Evolutionary conservation across 1,284 basidiomycete species (phyloP).

Genomic region (Sphagnurus paluster): DNA sequence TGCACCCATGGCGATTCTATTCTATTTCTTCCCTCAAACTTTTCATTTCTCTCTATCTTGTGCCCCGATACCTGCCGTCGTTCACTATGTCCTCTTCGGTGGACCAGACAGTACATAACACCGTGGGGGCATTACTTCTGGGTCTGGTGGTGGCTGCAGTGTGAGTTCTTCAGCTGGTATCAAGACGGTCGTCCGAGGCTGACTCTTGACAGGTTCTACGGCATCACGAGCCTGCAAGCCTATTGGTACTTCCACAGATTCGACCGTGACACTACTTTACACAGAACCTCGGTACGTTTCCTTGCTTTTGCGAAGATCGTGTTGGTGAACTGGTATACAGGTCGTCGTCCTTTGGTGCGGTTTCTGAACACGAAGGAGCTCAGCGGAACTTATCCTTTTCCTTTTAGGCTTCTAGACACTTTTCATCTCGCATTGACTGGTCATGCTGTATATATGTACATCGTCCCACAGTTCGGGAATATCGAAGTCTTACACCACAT

Average conservation of each 20-base stretch:
- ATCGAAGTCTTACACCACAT: conserved; percentile 23
- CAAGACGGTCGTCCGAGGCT: neutral
- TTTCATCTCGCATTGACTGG: conserved; percentile 37
- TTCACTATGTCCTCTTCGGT: conserved; percentile 12
- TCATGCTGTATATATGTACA: conserved; percentile 40
- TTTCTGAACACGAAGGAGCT: no score
- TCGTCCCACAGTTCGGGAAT: conserved; percentile 36
- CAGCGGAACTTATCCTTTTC: conserved; percentile 1
- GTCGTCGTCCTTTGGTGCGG: conserved; percentile 38
- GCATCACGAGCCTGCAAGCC: conserved; percentile 38
- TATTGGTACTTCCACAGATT: conserved; percentile 44
- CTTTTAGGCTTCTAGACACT: conserved; percentile 35
- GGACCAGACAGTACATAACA: conserved; percentile 27
- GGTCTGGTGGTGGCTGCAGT: conserved; percentile 26
- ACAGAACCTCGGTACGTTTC: conserved; percentile 35
- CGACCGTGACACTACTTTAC: conserved; percentile 33
- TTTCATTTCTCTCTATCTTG: neutral
- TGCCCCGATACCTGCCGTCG: neutral
- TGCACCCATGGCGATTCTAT: neutral
- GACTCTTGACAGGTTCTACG: conserved; percentile 32
- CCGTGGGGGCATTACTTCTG: conserved; percentile 30
- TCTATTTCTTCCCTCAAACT: neutral
- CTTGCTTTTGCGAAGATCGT: neutral
- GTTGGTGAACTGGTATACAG: conserved; percentile 19
- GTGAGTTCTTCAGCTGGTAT: conserved; percentile 16